These are phyloP conservation scores for Penicillium pancosmium DNA, from an alignment of 495 filamentous ascomycete species.

Conservation along the genomic window DNA sequence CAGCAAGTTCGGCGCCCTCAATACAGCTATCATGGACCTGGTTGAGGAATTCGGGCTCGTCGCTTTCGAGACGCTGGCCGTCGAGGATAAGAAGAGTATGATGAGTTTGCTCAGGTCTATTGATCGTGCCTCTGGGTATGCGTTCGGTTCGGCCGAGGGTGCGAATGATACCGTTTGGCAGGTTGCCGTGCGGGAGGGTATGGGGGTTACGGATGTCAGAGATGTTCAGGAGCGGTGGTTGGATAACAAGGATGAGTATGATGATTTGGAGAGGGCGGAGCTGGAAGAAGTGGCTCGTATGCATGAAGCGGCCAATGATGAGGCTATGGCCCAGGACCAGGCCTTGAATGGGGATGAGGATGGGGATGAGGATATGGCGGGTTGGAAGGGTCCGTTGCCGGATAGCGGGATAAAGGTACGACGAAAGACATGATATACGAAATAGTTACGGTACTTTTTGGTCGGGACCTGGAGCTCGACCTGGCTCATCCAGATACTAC, in stretches of 20 bases:
- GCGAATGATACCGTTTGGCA: slow-evolving; percentile 95
- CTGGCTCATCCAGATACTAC: not conserved
- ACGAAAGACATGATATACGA: slow-evolving; percentile 38
- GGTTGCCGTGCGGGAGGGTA: slow-evolving; percentile 86
- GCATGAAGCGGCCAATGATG: slow-evolving; percentile 33
- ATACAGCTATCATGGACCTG: slow-evolving; percentile 81
- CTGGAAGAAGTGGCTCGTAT: slow-evolving; percentile 63
- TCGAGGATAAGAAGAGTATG: slow-evolving; percentile 96
- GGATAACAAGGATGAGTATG: slow-evolving; percentile 84
- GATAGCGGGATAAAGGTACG: slow-evolving; percentile 52
- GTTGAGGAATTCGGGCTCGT: slow-evolving; percentile 89
- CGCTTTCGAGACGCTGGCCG: slow-evolving; percentile 87
- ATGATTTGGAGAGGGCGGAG: slow-evolving; percentile 73
- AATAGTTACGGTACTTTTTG: not conserved
- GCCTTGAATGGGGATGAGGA: slow-evolving; percentile 27
- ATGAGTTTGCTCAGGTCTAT: slow-evolving; percentile 84
- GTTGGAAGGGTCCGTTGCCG: slow-evolving; percentile 36
- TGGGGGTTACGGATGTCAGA: slow-evolving; percentile 72
- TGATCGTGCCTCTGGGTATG: slow-evolving; percentile 90
- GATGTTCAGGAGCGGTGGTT: slow-evolving; percentile 97
- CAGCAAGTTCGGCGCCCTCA: slow-evolving; percentile 78
- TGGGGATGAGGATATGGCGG: slow-evolving; percentile 40
- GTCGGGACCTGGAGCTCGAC: not conserved
- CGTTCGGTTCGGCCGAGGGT: slow-evolving; percentile 87
- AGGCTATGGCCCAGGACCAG: slow-evolving; percentile 15